Evolutionary conservation across 2,329 filamentous ascomycete species (phyloP).

Genomic region (Diaporthe helianthi): DNA sequence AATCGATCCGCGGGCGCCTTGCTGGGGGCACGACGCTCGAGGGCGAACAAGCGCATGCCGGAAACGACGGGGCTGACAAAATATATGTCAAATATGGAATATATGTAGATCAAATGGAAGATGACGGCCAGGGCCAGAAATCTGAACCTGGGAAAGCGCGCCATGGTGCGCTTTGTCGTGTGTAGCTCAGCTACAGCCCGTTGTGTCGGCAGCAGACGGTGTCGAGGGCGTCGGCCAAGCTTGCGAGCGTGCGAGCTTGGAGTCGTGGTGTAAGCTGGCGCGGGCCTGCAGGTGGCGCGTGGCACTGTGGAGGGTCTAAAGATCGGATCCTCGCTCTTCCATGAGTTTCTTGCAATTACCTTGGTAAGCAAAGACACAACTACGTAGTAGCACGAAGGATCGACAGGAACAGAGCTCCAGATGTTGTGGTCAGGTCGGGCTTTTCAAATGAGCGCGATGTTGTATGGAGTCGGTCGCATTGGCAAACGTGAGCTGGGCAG

Average conservation of each 20-base stretch:
- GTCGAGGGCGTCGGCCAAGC: background rate
- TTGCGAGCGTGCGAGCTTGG: background rate
- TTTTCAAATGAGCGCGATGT: conserved; percentile 15
- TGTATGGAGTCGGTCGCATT: conserved; percentile 8
- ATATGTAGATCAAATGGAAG: conserved; percentile 93
- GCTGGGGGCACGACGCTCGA: conserved; percentile 64
- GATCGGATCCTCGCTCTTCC: conserved; percentile 18
- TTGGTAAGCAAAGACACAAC: background rate
- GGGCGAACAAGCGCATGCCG: conserved; percentile 84
- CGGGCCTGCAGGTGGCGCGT: background rate
- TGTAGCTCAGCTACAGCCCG: conserved; percentile 31
- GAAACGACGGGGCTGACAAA: conserved; percentile 97
- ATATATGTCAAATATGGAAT: conserved; percentile 98
- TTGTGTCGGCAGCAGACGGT: background rate
- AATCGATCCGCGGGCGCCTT: conserved; percentile 87
- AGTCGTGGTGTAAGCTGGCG: background rate
- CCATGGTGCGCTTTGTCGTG: conserved; percentile 50
- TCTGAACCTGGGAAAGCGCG: conserved; percentile 69
- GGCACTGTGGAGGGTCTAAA: conserved; percentile 20
- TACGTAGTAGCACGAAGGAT: background rate
- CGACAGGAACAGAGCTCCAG: background rate
- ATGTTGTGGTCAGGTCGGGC: conserved; percentile 6
- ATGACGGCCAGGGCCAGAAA: conserved; percentile 89
- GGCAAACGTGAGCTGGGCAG: too few relatives aligned
- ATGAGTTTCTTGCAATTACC: conserved; percentile 19